A percentile compares a stretch with the other conserved stretches of the same genome.
These are phyloP conservation scores for Clonostachys chloroleuca DNA, from an alignment of 2,329 filamentous ascomycete genomes.

Conservation along the genomic window DNA sequence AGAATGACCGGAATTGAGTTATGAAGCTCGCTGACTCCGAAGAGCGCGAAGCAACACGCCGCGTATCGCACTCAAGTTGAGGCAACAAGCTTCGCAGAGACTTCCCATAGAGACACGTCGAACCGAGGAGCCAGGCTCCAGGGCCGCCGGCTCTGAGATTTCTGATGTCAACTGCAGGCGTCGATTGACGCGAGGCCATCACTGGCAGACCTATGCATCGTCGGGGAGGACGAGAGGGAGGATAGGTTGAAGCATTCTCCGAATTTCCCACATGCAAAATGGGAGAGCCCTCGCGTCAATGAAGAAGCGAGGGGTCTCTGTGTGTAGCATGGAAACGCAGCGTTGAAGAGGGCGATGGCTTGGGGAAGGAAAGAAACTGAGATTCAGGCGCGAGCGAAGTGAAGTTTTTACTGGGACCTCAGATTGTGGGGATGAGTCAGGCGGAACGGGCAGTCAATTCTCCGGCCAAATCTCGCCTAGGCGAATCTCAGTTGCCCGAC, in stretches of 20 bases:
- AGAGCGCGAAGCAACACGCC: slow-evolving; percentile 46
- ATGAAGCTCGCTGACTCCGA: slow-evolving; percentile 34
- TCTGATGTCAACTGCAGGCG: slow-evolving; percentile 90
- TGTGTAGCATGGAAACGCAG: slow-evolving; percentile 95
- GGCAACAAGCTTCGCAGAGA: slow-evolving; percentile 87
- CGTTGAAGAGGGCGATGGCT: slow-evolving; percentile 83
- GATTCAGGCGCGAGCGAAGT: too few species aligned
- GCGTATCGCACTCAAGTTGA: slow-evolving; percentile 92
- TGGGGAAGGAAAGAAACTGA: slow-evolving; percentile 30
- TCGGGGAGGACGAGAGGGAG: slow-evolving; percentile 11
- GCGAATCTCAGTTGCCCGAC: background rate
- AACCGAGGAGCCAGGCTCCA: slow-evolving; percentile 1
- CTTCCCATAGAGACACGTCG: slow-evolving; percentile 69
- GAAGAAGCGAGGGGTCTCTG: slow-evolving; percentile 39
- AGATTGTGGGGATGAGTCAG: too few species aligned
- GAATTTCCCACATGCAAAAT: slow-evolving; percentile 91
- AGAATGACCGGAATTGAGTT: slow-evolving; percentile 95
- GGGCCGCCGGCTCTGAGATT: slow-evolving; percentile 59
- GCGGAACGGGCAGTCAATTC: background rate
- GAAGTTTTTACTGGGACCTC: too few species aligned
- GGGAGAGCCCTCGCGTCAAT: background rate
- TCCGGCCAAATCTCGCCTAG: background rate
- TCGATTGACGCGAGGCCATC: slow-evolving; percentile 79
- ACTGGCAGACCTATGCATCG: slow-evolving; percentile 62
- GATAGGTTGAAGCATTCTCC: slow-evolving; percentile 78